Evolutionary conservation across 73 alveolate genomes (phyloP).

Genomic region (Paramecium caudatum): DNA sequence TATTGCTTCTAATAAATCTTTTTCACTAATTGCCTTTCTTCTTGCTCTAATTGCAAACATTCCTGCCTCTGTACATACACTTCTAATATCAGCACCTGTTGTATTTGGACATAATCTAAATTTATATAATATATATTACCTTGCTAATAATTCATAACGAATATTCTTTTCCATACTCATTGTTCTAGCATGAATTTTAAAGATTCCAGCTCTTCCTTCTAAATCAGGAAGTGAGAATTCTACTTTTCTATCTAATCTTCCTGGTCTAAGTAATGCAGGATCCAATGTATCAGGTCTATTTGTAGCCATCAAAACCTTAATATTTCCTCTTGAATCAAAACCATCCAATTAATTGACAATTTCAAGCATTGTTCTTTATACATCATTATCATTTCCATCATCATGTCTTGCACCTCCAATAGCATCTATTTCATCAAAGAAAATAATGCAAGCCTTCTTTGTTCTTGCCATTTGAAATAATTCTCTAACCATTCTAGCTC

Average conservation of each 20-base stretch:
- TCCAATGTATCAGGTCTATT: slow-evolving; percentile 99
- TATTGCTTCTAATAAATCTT: slow-evolving; percentile 92
- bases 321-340: slow-evolving; percentile 98
- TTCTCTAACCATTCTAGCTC: slow-evolving; percentile 98
- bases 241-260: slow-evolving; percentile 99
- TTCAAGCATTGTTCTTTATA: slow-evolving; percentile 98
- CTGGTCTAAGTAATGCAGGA: slow-evolving; percentile 99
- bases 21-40: slow-evolving; percentile 98
- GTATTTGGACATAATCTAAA: slow-evolving; percentile 93
- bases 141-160: slow-evolving; percentile 97
- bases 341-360: slow-evolving; percentile 99
- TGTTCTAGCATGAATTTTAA: slow-evolving; percentile 98
- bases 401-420: slow-evolving; percentile 99
- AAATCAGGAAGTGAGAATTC: slow-evolving; percentile 99
- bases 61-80: slow-evolving; percentile 97
- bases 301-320: slow-evolving; percentile 96
- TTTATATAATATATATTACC: slow-evolving; percentile 54
- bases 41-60: slow-evolving; percentile 99
- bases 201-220: slow-evolving; percentile 98
- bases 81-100: slow-evolving; percentile 99
- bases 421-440: slow-evolving; percentile 99
- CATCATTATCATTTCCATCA: slow-evolving; percentile 98
- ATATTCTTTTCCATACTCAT: slow-evolving; percentile 99
- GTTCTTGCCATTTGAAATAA: slow-evolving; percentile 98
- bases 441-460: slow-evolving; percentile 82